phyloP scores from a whole-genome alignment of 1,284 basidiomycete genomes.

The Coniferiporia weirii region DNA sequence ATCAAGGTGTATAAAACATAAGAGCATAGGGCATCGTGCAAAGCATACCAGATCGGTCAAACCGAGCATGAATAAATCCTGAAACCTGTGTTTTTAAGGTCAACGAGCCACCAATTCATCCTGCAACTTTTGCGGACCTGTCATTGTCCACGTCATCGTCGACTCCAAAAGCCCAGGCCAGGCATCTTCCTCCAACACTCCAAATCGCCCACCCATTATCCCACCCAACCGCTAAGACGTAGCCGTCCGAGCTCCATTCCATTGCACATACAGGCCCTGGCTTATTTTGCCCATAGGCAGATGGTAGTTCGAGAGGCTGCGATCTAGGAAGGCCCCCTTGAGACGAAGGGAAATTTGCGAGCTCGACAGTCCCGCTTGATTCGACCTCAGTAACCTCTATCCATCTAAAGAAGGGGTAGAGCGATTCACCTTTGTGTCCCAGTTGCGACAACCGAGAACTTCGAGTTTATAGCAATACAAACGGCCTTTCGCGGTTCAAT shows the following conservation, averaged over 20 bases:
- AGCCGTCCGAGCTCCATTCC: conserved; percentile 94
- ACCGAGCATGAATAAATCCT: conserved; percentile 85
- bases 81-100: conserved; percentile 44
- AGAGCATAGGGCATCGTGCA: not conserved
- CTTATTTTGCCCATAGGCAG: conserved; percentile 45
- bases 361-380: conserved; percentile 54
- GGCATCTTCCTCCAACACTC: conserved; percentile 85
- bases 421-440: conserved; percentile 61
- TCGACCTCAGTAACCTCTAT: conserved; percentile 5
- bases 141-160: conserved; percentile 58
- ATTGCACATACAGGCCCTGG: conserved; percentile 74
- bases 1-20: conserved; percentile 10
- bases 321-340: conserved; percentile 49
- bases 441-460: conserved; percentile 81
- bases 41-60: conserved; percentile 53
- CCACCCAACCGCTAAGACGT: conserved; percentile 96
- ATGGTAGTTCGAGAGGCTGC: conserved; percentile 51
- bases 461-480: conserved; percentile 69
- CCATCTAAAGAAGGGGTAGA: not conserved
- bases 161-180: conserved; percentile 70
- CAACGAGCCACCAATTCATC: not conserved
- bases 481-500: conserved; percentile 62
- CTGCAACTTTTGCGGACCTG: conserved; percentile 34
- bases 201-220: conserved; percentile 86
- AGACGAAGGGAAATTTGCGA: conserved; percentile 59